Conservation (phyloP, 805 yeast genomes). For the Scheffersomyces stipitis region DNA sequence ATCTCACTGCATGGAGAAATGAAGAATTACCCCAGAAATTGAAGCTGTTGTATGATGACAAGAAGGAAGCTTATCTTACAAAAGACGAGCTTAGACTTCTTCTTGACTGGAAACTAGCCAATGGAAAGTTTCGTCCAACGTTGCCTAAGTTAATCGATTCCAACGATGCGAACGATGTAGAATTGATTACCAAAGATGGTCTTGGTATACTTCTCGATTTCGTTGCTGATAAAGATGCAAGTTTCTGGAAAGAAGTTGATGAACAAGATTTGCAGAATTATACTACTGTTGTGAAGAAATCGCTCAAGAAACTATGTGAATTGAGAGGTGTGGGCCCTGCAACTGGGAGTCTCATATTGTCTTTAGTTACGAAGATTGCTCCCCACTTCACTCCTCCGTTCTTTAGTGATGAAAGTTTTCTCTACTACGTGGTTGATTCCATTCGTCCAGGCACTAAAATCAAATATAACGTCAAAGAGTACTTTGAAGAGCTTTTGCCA, state of each 20-base stretch:
- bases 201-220: slow-evolving; percentile 10
- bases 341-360: slow-evolving; percentile 44
- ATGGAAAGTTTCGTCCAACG: slow-evolving; percentile 43
- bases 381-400: slow-evolving; percentile 38
- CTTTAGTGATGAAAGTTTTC: slow-evolving; percentile 50
- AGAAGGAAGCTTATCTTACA: slow-evolving; percentile 26
- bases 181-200: slow-evolving; percentile 28
- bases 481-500: slow-evolving; percentile 33
- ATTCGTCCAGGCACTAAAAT: slow-evolving; percentile 26
- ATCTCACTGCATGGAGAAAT: slow-evolving; percentile 41
- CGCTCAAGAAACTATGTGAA: slow-evolving; percentile 32
- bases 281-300: slow-evolving; percentile 15
- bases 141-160: slow-evolving; percentile 41
- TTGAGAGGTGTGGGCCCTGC: slow-evolving; percentile 53
- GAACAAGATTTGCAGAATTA: slow-evolving; percentile 12
- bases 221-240: not conserved
- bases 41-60: slow-evolving; percentile 18
- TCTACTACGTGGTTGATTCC: slow-evolving; percentile 29
- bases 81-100: slow-evolving; percentile 39
- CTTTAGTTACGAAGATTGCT: slow-evolving; percentile 25
- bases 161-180: slow-evolving; percentile 32
- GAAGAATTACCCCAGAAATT: slow-evolving; percentile 27
- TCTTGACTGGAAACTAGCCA: slow-evolving; percentile 51
- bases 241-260: slow-evolving; percentile 4
- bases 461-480: slow-evolving; percentile 44